These are phyloP conservation scores for Pterula multifida DNA, from an alignment of 1,284 basidiomycete genomes.

Conservation along the genomic window DNA sequence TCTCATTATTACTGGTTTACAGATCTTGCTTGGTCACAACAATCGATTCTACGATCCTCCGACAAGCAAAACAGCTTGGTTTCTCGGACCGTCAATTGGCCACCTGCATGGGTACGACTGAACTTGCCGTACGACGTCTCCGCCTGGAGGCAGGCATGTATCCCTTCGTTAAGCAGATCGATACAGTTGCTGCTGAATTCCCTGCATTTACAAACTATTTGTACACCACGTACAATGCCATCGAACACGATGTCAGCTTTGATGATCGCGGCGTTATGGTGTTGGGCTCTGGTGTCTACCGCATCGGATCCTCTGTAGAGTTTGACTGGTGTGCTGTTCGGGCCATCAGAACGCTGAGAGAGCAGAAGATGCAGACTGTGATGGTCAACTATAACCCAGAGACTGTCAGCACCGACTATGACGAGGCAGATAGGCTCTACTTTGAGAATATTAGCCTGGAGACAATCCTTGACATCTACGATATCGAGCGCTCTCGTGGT, in stretches of 20 bases:
- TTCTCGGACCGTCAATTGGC: constrained; percentile 94
- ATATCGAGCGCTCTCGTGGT: constrained; percentile 80
- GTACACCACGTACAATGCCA: constrained; percentile 95
- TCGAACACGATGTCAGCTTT: constrained; percentile 86
- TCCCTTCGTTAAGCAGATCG: constrained; percentile 97
- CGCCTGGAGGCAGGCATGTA: constrained; percentile 77
- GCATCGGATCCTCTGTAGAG: constrained; percentile 97
- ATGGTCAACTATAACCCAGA: constrained; percentile 99
- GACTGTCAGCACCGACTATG: constrained; percentile 98
- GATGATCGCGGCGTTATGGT: constrained; percentile 93
- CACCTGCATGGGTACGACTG: constrained; percentile 70
- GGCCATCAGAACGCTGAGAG: constrained; percentile 89
- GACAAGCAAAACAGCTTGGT: constrained; percentile 87
- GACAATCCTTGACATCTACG: constrained; percentile 95
- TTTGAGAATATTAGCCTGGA: constrained; percentile 98
- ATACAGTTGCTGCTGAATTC: constrained; percentile 98
- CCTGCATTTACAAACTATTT: constrained; percentile 98
- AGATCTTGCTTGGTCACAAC: constrained; percentile 62
- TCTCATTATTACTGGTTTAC: constrained; percentile 3
- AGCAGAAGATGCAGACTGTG: constrained; percentile 90
- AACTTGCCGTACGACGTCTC: constrained; percentile 78
- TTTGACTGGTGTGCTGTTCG: constrained; percentile 99
- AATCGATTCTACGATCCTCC: constrained; percentile 57
- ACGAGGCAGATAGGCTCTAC: constrained; percentile 96
- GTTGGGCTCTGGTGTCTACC: constrained; percentile 94